These are phyloP conservation scores for Colletotrichum gigasporum DNA, from an alignment of 2,329 filamentous ascomycete species.

Conservation along the genomic window DNA sequence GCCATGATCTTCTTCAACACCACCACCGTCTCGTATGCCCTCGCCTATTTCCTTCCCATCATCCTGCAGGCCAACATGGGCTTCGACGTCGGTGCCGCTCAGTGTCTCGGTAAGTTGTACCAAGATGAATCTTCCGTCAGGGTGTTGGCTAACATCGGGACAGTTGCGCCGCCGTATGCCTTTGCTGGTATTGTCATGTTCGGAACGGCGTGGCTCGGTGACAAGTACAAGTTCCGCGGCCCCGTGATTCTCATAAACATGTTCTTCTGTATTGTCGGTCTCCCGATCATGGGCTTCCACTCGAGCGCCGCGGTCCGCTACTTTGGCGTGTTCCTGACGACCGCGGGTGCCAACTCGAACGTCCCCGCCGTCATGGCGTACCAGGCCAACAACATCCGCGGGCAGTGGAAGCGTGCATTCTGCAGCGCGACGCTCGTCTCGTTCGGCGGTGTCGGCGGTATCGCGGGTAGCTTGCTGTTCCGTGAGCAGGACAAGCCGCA, in stretches of 20 bases:
- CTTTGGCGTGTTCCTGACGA: slow-evolving; percentile 80
- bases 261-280: slow-evolving; percentile 71
- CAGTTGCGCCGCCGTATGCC: slow-evolving; percentile 72
- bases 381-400: slow-evolving; percentile 88
- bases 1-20: slow-evolving; percentile 70
- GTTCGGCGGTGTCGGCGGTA: slow-evolving; percentile 81
- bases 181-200: slow-evolving; percentile 73
- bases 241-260: slow-evolving; percentile 74
- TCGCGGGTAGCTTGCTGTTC: slow-evolving; percentile 79
- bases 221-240: slow-evolving; percentile 73
- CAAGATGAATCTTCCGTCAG: too few relatives aligned
- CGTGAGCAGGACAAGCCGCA: slow-evolving; percentile 62
- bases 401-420: slow-evolving; percentile 89
- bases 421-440: slow-evolving; percentile 80
- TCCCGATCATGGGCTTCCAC: slow-evolving; percentile 78
- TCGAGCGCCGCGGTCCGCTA: slow-evolving; percentile 67
- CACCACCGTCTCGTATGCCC: slow-evolving; percentile 78
- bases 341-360: slow-evolving; percentile 81
- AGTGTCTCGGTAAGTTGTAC: slow-evolving; percentile 63
- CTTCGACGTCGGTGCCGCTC: slow-evolving; percentile 70
- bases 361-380: slow-evolving; percentile 79
- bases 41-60: slow-evolving; percentile 83
- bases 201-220: slow-evolving; percentile 68
- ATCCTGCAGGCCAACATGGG: slow-evolving; percentile 72
- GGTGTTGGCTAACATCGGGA: background rate